These are phyloP conservation scores for Yamadazyma philogaea DNA, from an alignment of 805 yeast species.

Conservation along the genomic window DNA sequence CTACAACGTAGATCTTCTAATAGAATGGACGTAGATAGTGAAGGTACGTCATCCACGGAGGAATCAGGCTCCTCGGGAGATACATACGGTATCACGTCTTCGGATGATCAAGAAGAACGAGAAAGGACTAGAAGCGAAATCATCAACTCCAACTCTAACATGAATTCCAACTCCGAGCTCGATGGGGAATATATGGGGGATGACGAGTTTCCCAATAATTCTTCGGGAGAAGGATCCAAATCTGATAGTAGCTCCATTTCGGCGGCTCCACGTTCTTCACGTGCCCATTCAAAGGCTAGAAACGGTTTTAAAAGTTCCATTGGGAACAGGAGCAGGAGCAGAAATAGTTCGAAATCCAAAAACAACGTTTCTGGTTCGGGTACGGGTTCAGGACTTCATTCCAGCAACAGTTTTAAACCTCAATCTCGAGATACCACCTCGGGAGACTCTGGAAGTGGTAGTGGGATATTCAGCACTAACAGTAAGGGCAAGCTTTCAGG, in stretches of 20 bases:
- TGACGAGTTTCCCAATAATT: constrained; percentile 1
- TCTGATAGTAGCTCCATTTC: constrained; percentile 1
- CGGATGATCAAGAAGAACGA: constrained; percentile 12
- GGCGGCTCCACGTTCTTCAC: constrained; percentile 1
- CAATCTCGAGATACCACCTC: neutral
- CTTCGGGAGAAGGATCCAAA: constrained; percentile 3
- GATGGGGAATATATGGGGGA: constrained; percentile 8
- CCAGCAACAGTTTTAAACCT: neutral
- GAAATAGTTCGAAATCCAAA: neutral
- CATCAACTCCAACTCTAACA: neutral
- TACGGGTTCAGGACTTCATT: neutral
- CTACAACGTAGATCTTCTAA: neutral
- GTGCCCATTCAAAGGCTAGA: too few relatives aligned
- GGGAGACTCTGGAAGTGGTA: constrained; percentile 6
- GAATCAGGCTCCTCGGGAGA: constrained; percentile 11
- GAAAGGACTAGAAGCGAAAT: neutral
- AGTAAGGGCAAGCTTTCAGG: neutral
- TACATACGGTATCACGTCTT: constrained; percentile 13
- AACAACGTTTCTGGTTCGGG: constrained; percentile 9
- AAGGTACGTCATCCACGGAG: constrained; percentile 9
- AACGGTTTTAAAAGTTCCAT: neutral
- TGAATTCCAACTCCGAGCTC: neutral
- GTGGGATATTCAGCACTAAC: constrained; percentile 5
- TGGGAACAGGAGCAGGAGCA: neutral
- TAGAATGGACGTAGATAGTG: constrained; percentile 14